phyloP scores from a whole-genome alignment of 495 filamentous ascomycete species.

The Penicillium atrosanguineum region DNA sequence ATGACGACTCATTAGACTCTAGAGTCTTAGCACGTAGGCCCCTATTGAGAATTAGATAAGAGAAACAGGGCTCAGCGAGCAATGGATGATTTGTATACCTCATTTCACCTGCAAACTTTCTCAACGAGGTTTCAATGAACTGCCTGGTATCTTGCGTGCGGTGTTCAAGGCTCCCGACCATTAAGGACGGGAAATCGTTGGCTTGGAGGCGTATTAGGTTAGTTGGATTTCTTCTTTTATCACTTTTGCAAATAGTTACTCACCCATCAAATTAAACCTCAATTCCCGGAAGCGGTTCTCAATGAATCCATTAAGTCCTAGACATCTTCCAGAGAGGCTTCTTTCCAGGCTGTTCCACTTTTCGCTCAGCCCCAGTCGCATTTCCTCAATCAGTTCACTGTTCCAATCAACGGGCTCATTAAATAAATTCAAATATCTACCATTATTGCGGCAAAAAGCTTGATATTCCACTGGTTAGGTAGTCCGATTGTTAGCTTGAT shows the following conservation, averaged over 20 bases:
- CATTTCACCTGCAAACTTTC: background rate
- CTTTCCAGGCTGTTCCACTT: constrained; percentile 21
- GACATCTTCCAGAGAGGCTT: too few species aligned
- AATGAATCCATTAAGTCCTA: constrained; percentile 10
- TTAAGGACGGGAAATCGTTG: background rate
- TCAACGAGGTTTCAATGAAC: background rate
- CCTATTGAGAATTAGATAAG: background rate
- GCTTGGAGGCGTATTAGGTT: background rate
- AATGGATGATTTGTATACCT: background rate
- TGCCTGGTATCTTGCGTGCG: background rate
- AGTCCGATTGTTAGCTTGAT: too few species aligned
- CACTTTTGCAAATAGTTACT: background rate
- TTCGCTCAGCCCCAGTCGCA: constrained; percentile 17
- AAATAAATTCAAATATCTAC: background rate
- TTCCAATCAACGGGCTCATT: constrained; percentile 17
- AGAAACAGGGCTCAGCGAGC: background rate
- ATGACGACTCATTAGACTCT: constrained; percentile 7
- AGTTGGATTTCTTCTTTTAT: too few species aligned
- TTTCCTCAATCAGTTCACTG: constrained; percentile 23
- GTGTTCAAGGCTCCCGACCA: background rate
- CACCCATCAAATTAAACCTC: background rate
- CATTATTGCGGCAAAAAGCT: background rate
- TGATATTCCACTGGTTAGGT: background rate
- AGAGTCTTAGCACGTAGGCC: constrained; percentile 2
- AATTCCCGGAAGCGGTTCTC: background rate